Base-by-base conservation (phyloP, 2,329 filamentous ascomycete species). In the Fusarium torreyae region DNA sequence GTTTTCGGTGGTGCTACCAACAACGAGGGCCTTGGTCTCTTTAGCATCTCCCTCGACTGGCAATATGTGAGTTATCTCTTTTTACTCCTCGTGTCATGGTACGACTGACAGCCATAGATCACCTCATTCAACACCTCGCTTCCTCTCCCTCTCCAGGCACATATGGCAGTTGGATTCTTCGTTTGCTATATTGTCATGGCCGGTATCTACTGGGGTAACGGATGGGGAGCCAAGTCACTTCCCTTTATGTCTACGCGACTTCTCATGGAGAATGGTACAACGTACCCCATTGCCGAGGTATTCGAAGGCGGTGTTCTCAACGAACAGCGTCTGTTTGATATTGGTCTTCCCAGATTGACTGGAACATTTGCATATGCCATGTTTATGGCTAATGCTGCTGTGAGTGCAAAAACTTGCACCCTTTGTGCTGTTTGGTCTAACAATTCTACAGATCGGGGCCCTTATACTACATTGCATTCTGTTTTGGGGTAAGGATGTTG, bases 331-430 rank as follows among this genome's bases (percentile, higher is more conserved):
- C 56, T 88, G 24, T 74, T 74, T 0, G 70, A 77, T 26, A 80
- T 82, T 49, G 86, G 86, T 3, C 61, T 84, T 4, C 86, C 86
- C 0, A 79, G 73, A 9, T 72, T 88, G 4, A 81, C 81, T 0
- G 86, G 84, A 2, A 81, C 76, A 1, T 88, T 88, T 67, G 85
- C 85, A 0, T 87, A 83, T 44, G 77, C 82, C 3, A 81, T 88
- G 79, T 83, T 88, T 63, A 88, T 88, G 78, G 84, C 86, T 3
- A 88, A 88, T 74, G 84, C 84, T 64, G 85, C 86, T 33, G 84
- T 85, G 77, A 74, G 83, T 81, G 14, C 20, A 14, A 6, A 1
- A 1, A n/a, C 3, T 3, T 14, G 11, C 9, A 4, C 1, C 17
- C 3, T 14, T 9, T 7, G 1, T 14, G 14, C 14, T 4, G 28